Conservation (phyloP, 2,329 filamentous ascomycete species). For the Pseudocercospora musae region DNA sequence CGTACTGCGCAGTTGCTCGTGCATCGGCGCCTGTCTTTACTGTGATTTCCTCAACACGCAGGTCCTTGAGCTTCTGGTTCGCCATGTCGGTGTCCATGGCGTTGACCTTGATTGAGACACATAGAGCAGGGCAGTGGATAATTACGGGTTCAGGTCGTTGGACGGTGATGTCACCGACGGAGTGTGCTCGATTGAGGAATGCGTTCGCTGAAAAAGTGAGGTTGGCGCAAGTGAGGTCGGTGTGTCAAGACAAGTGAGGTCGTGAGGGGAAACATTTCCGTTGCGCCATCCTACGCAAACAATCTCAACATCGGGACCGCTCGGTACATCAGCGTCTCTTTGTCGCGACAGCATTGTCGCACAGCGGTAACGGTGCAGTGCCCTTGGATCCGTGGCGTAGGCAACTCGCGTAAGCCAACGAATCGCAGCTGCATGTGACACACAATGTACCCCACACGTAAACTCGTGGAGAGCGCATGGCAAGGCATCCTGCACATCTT, state of each 20-base stretch:
- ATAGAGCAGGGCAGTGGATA: background rate
- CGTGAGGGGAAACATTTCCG: background rate
- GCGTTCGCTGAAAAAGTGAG: background rate
- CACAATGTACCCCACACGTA: conserved; percentile 2
- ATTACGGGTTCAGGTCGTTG: background rate
- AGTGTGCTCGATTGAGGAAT: no score
- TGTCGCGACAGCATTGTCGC: background rate
- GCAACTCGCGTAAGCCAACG: background rate
- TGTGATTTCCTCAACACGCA: conserved; percentile 21
- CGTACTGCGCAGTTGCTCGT: conserved; percentile 13
- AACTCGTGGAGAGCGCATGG: conserved; percentile 1
- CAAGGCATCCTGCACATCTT: background rate
- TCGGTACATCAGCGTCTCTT: background rate
- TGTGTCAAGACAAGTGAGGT: background rate
- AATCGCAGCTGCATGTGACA: background rate
- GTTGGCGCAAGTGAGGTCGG: background rate
- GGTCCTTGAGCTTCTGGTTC: conserved; percentile 26
- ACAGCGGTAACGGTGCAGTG: background rate
- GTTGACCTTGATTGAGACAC: background rate
- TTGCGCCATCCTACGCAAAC: background rate
- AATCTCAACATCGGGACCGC: background rate
- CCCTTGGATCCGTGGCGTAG: background rate
- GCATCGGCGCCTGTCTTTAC: conserved; percentile 22
- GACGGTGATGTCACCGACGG: background rate
- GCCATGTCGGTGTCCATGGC: conserved; percentile 21